Conservation (phyloP, 164 flowering plant species). For the Euptelea pleiosperma region DNA sequence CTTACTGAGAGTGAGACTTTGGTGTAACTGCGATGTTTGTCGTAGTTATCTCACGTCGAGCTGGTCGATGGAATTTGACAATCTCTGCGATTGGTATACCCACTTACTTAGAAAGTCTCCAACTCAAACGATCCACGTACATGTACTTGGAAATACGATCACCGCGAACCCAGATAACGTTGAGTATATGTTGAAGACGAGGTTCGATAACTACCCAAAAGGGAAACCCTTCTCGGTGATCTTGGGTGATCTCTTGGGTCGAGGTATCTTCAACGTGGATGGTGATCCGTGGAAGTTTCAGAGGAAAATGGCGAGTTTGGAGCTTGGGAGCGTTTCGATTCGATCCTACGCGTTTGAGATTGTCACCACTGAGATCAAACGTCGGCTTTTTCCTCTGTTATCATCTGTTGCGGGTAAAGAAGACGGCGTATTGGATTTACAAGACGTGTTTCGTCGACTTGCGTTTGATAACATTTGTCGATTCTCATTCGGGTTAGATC, state of each 20-base stretch:
- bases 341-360: constrained; percentile 38
- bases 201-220: constrained; percentile 76
- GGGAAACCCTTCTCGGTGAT: constrained; percentile 56
- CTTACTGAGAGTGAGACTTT: constrained; percentile 24
- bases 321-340: constrained; percentile 46
- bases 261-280: constrained; percentile 79
- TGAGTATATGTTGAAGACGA: constrained; percentile 66
- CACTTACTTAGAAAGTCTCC: constrained; percentile 50
- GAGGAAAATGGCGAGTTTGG: constrained; percentile 58
- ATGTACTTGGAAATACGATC: constrained; percentile 56
- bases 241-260: constrained; percentile 72
- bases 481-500: constrained; percentile 67
- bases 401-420: constrained; percentile 11
- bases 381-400: constrained; percentile 40
- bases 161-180: constrained; percentile 75
- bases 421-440: constrained; percentile 36
- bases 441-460: constrained; percentile 56
- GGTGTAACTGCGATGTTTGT: constrained; percentile 59
- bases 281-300: constrained; percentile 71
- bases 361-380: constrained; percentile 14
- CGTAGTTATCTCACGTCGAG: constrained; percentile 28
- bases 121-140: constrained; percentile 53
- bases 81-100: constrained; percentile 68
- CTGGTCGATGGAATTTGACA: constrained; percentile 47
- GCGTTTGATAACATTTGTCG: constrained; percentile 58